These are phyloP conservation scores for Phytophthora idaei DNA, from an alignment of 352 stramenopile species.

Conservation along the genomic window DNA sequence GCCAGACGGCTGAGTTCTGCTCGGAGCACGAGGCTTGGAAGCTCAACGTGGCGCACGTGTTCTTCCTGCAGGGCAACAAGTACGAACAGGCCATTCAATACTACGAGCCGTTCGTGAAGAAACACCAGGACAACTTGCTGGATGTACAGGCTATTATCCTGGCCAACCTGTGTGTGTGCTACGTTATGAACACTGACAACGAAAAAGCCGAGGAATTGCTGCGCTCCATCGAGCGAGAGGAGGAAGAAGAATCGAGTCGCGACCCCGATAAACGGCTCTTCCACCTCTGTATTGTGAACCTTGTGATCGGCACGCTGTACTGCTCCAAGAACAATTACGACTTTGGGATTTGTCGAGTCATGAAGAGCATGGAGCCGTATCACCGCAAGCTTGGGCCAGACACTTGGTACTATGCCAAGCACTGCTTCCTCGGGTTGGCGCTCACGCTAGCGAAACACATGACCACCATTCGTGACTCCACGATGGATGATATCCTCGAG, in stretches of 20 bases:
- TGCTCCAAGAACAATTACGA: slow-evolving; percentile 98
- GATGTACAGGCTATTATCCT: slow-evolving; percentile 96
- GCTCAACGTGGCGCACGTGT: slow-evolving; percentile 96
- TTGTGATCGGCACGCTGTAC: slow-evolving; percentile 98
- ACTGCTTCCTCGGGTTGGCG: slow-evolving; percentile 94
- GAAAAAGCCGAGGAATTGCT: slow-evolving; percentile 96
- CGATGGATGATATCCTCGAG: slow-evolving; percentile 93
- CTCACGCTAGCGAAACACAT: slow-evolving; percentile 96
- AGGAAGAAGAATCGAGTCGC: slow-evolving; percentile 88
- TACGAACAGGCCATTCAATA: slow-evolving; percentile 92
- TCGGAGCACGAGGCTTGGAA: slow-evolving; percentile 95
- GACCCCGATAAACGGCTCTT: slow-evolving; percentile 92
- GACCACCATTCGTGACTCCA: slow-evolving; percentile 94
- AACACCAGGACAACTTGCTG: slow-evolving; percentile 90
- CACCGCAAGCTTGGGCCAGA: slow-evolving; percentile 95
- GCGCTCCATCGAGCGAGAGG: slow-evolving; percentile 94
- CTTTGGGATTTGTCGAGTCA: slow-evolving; percentile 96
- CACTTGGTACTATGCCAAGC: slow-evolving; percentile 97
- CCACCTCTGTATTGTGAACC: slow-evolving; percentile 98
- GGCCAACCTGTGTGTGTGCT: slow-evolving; percentile 97
- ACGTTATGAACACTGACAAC: slow-evolving; percentile 98
- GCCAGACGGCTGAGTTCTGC: slow-evolving; percentile 95
- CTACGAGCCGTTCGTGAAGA: slow-evolving; percentile 96
- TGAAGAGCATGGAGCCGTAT: slow-evolving; percentile 96
- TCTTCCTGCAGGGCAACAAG: slow-evolving; percentile 94